A percentile compares a stretch with the other conserved stretches of the same genome.
These are phyloP conservation scores for Kwoniella sp. DNA, from an alignment of 768 basidiomycete species.

Conservation along the genomic window DNA sequence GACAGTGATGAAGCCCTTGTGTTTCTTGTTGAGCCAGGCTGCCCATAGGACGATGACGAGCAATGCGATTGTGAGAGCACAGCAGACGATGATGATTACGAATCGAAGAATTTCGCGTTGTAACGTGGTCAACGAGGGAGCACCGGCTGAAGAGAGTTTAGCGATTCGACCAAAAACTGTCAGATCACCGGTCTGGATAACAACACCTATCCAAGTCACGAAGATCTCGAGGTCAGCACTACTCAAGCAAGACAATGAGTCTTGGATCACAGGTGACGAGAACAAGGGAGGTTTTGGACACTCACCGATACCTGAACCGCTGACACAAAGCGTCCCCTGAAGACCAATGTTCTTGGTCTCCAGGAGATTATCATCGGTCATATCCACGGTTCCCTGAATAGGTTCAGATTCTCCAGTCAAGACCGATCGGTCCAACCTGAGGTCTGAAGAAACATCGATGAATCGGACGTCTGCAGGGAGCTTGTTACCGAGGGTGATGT, in stretches of 20 bases:
- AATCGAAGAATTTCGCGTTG: constrained; percentile 64
- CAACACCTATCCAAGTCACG: constrained; percentile 29
- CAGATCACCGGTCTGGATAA: constrained; percentile 46
- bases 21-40: constrained; percentile 54
- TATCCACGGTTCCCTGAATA: constrained; percentile 55
- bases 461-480: constrained; percentile 58
- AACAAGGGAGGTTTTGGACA: background rate
- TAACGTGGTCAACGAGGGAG: constrained; percentile 59
- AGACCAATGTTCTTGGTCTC: constrained; percentile 65
- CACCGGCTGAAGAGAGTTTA: constrained; percentile 61
- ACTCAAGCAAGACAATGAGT: background rate
- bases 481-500: constrained; percentile 45
- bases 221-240: background rate
- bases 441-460: constrained; percentile 62
- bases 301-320: constrained; percentile 44
- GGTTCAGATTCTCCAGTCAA: constrained; percentile 62
- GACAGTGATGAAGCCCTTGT: constrained; percentile 60
- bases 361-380: constrained; percentile 61
- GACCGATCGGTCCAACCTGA: constrained; percentile 66
- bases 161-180: constrained; percentile 62
- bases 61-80: constrained; percentile 60
- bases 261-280: background rate
- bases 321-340: constrained; percentile 56
- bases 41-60: constrained; percentile 62
- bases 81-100: constrained; percentile 61